Conservation (phyloP, 139 green algal genomes). For the Coelastrella sp. region DNA sequence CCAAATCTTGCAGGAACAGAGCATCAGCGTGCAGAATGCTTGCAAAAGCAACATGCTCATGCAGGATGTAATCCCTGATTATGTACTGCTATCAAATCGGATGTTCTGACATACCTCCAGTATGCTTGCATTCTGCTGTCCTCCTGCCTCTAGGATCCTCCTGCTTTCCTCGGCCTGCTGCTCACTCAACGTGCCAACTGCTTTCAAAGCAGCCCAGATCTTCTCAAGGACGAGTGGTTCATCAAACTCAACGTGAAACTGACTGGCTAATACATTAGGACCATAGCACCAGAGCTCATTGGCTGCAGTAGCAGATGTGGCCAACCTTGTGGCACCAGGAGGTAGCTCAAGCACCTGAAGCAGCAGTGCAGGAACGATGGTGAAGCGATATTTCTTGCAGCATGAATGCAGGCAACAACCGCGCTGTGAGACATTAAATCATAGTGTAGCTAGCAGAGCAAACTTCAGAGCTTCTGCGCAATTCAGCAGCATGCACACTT, state of each 20-base stretch:
- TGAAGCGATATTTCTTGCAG: not conserved
- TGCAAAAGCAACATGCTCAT: too few species aligned
- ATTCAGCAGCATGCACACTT: too few species aligned
- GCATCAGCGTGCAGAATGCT: too few species aligned
- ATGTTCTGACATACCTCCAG: too few species aligned
- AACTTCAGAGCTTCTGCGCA: too few species aligned
- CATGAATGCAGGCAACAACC: too few species aligned
- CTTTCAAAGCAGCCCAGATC: conserved; percentile 48
- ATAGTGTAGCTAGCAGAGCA: too few species aligned
- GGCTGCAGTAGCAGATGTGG: conserved; percentile 49
- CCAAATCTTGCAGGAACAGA: too few species aligned
- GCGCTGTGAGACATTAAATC: too few species aligned
- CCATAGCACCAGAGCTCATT: conserved; percentile 59
- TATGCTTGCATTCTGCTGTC: not conserved
- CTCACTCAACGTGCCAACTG: conserved; percentile 15
- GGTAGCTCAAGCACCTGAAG: conserved; percentile 59
- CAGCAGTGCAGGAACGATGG: not conserved
- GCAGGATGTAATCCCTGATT: too few species aligned
- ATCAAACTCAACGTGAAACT: conserved; percentile 43
- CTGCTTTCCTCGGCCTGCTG: conserved; percentile 35
- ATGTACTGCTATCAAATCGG: too few species aligned
- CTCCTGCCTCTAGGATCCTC: conserved; percentile 40
- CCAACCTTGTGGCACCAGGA: conserved; percentile 54
- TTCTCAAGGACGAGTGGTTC: conserved; percentile 51
- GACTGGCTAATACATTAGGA: conserved; percentile 42